These are phyloP conservation scores for Trichosporon ovoides DNA, from an alignment of 1,284 basidiomycete species.

Conservation along the genomic window DNA sequence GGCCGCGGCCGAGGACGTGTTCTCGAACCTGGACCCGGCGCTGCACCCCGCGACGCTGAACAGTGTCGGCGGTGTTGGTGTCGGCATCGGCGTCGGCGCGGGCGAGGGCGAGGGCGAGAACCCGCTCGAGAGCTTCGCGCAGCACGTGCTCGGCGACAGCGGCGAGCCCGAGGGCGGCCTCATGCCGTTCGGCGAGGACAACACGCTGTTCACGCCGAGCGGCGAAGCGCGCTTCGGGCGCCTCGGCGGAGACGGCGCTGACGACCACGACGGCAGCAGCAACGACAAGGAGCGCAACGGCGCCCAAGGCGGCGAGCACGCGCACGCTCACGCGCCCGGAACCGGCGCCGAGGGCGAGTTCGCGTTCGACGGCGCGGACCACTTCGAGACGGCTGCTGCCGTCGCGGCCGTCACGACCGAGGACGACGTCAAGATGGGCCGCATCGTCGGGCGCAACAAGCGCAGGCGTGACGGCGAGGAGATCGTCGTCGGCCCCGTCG, in stretches of 20 bases:
- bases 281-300: neutral
- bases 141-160: conserved; percentile 23
- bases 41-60: conserved; percentile 21
- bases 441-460: conserved; percentile 14
- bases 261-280: neutral
- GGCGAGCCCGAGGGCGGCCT: conserved; percentile 13
- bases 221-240: conserved; percentile 18
- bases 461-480: conserved; percentile 23
- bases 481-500: conserved; percentile 19
- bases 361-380: neutral
- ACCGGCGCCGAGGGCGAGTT: conserved; percentile 2
- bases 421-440: conserved; percentile 5
- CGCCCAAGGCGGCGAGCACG: conserved; percentile 3
- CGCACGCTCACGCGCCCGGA: too few relatives aligned
- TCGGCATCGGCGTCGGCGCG: neutral
- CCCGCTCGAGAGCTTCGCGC: conserved; percentile 26
- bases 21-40: conserved; percentile 23
- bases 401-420: neutral
- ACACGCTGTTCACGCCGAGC: conserved; percentile 13
- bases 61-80: conserved; percentile 6
- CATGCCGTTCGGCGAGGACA: conserved; percentile 14
- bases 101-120: conserved; percentile 11
- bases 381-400: neutral
- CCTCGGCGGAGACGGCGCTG: conserved; percentile 2
- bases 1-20: conserved; percentile 10